A percentile compares a stretch with the other conserved stretches of the same genome.
phyloP scores from a whole-genome alignment of 805 yeast species.

The Lipomyces kockii region DNA sequence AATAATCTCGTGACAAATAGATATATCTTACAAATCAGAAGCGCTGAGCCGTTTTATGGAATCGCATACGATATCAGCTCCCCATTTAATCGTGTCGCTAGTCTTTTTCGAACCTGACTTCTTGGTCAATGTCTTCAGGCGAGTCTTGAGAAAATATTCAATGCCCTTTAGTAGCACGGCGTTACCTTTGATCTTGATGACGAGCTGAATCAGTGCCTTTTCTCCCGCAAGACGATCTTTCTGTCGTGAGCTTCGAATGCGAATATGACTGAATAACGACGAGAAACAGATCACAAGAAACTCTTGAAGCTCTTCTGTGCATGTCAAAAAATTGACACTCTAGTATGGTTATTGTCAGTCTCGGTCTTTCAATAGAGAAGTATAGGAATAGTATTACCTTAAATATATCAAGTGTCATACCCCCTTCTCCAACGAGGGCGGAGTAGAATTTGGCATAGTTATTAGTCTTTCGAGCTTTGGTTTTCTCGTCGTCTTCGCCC shows the following conservation, averaged over 20 bases:
- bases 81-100: constrained; percentile 68
- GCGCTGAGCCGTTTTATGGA: constrained; percentile 21
- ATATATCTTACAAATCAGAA: background rate
- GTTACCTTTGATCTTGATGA: constrained; percentile 63
- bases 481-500: constrained; percentile 51
- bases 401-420: constrained; percentile 72
- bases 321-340: constrained; percentile 36
- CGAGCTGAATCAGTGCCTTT: constrained; percentile 53
- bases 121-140: constrained; percentile 37
- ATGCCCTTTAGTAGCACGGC: constrained; percentile 66
- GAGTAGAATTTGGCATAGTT: constrained; percentile 86
- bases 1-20: background rate
- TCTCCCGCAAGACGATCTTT: constrained; percentile 51
- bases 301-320: constrained; percentile 23
- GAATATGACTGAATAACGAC: constrained; percentile 25
- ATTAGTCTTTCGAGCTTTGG: constrained; percentile 61
- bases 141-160: constrained; percentile 58
- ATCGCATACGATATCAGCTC: constrained; percentile 58
- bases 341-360: background rate
- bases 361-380: background rate
- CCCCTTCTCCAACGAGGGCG: constrained; percentile 69
- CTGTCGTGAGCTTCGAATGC: constrained; percentile 32
- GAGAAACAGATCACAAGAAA: constrained; percentile 25
- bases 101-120: constrained; percentile 48
- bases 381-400: constrained; percentile 10